phyloP scores from a whole-genome alignment of 2,329 filamentous ascomycete species.

The Apiospora pterosperma region DNA sequence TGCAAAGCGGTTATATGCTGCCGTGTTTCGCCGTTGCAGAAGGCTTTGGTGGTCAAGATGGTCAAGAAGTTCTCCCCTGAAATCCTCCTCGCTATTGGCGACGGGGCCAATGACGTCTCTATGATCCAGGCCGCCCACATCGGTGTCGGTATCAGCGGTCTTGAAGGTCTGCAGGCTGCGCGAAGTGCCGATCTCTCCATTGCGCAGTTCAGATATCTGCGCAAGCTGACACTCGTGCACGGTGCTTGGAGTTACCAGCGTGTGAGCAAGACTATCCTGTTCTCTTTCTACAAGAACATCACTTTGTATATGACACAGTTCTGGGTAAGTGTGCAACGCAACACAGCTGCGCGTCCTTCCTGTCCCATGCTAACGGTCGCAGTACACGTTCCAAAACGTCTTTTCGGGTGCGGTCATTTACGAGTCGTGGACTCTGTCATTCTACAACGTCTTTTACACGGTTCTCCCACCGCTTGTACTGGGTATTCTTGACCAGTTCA shows the following conservation, averaged over 20 bases:
- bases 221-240: constrained; percentile 91
- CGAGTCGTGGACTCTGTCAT: constrained; percentile 98
- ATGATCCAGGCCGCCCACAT: constrained; percentile 99
- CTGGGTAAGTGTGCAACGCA: constrained; percentile 64
- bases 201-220: constrained; percentile 90
- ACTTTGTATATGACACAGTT: constrained; percentile 99
- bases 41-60: constrained; percentile 95
- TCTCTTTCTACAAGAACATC: constrained; percentile 99
- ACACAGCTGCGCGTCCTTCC: background rate
- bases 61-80: constrained; percentile 91
- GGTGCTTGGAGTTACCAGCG: constrained; percentile 97
- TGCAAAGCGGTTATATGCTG: constrained; percentile 99
- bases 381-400: constrained; percentile 97
- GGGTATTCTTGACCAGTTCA: constrained; percentile 96
- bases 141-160: constrained; percentile 93
- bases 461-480: constrained; percentile 89
- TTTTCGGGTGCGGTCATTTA: constrained; percentile 98
- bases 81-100: constrained; percentile 91
- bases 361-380: constrained; percentile 6
- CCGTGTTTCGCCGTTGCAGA: constrained; percentile 94
- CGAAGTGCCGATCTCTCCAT: constrained; percentile 95
- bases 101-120: constrained; percentile 98
- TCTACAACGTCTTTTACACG: constrained; percentile 99
- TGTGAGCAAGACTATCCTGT: constrained; percentile 93
- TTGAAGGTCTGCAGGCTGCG: constrained; percentile 94